These are phyloP conservation scores for Lichtheimia corymbifera DNA, from an alignment of 371 early-diverging fungal genomes.

Conservation along the genomic window DNA sequence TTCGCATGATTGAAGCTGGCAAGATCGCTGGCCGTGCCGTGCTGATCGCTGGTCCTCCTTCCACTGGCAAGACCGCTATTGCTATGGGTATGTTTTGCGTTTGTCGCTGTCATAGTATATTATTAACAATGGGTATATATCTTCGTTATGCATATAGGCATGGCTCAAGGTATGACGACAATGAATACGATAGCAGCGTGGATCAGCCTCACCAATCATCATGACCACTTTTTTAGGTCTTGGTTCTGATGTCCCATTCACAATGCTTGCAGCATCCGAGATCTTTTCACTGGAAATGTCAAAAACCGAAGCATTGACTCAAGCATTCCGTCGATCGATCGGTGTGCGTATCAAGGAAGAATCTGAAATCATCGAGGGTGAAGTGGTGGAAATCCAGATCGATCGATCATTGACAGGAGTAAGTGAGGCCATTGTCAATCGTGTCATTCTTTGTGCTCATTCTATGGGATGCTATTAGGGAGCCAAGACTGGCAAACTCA, in stretches of 20 bases:
- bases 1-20: conserved; percentile 92
- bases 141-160: conserved; percentile 44
- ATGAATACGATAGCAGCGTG: conserved; percentile 1
- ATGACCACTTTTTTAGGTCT: conserved; percentile 58
- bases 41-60: conserved; percentile 97
- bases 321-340: conserved; percentile 97
- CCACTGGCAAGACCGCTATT: conserved; percentile 96
- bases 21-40: conserved; percentile 98
- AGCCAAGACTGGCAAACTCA: conserved; percentile 94
- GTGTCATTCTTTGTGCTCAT: background rate
- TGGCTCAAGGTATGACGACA: conserved; percentile 64
- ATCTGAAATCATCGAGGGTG: conserved; percentile 98
- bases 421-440: conserved; percentile 25
- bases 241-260: conserved; percentile 95
- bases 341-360: conserved; percentile 98
- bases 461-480: conserved; percentile 42
- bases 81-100: conserved; percentile 74
- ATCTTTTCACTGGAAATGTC: conserved; percentile 98
- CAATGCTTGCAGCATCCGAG: conserved; percentile 95
- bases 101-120: background rate
- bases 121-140: background rate
- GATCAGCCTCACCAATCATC: background rate
- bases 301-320: conserved; percentile 98
- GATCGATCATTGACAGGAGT: conserved; percentile 93
- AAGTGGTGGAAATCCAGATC: conserved; percentile 98